Conservation (phyloP, 345 rosid species). For the Acer yangbiense region DNA sequence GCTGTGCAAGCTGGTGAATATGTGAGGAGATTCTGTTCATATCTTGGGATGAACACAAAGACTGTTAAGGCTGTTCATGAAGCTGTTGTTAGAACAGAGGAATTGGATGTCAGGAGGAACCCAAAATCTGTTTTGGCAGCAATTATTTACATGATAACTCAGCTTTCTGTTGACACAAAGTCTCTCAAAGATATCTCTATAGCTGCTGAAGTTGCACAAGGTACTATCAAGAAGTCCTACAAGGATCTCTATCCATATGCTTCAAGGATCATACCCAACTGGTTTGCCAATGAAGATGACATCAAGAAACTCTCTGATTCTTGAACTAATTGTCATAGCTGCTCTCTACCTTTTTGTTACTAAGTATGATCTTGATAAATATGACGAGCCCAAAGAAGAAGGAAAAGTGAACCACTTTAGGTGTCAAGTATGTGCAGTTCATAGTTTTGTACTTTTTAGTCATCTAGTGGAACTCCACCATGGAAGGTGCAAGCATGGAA, state of each 20-base stretch:
- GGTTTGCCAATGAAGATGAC: constrained; percentile 36
- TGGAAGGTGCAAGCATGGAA: too few relatives aligned
- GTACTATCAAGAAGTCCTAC: constrained; percentile 37
- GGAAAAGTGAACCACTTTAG: not conserved
- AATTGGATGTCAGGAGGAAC: constrained; percentile 25
- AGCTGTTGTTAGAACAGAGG: constrained; percentile 18
- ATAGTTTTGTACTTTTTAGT: too few relatives aligned
- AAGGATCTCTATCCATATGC: constrained; percentile 36
- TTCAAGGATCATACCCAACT: constrained; percentile 29
- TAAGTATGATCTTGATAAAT: not conserved
- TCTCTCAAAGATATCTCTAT: constrained; percentile 28
- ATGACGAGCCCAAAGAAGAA: too few relatives aligned
- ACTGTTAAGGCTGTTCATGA: constrained; percentile 23
- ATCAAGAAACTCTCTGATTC: constrained; percentile 5
- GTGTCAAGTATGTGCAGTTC: too few relatives aligned
- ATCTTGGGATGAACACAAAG: constrained; percentile 21
- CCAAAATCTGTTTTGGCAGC: constrained; percentile 21
- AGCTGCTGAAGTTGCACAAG: constrained; percentile 31
- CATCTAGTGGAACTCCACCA: too few relatives aligned
- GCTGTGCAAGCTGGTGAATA: not conserved
- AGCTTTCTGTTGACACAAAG: constrained; percentile 24
- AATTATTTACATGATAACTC: constrained; percentile 22
- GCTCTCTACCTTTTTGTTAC: not conserved
- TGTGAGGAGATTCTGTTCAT: constrained; percentile 21
- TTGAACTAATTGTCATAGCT: constrained; percentile 2